Evolutionary conservation across 2,329 filamentous ascomycete genomes (phyloP).

Genomic region (Fonsecaea pugnacius): DNA sequence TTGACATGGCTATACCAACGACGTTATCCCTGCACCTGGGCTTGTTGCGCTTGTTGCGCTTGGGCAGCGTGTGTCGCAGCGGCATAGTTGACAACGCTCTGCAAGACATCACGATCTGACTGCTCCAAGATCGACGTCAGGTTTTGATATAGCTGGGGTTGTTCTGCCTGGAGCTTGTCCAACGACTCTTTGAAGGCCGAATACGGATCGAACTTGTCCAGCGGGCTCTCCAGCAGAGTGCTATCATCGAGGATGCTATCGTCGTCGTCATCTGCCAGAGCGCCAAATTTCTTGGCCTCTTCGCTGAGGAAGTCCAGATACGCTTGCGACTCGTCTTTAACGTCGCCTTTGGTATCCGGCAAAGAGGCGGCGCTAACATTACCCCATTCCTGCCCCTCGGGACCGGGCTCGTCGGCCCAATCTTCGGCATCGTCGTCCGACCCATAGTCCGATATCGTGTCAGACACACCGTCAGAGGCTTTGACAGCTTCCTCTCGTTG

Average conservation of each 20-base stretch:
- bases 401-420: conserved; percentile 71
- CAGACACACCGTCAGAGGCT: conserved; percentile 61
- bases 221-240: conserved; percentile 85
- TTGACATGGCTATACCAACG: neutral
- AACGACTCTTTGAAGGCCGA: conserved; percentile 81
- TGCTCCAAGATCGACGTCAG: conserved; percentile 77
- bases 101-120: conserved; percentile 80
- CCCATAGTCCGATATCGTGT: conserved; percentile 70
- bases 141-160: conserved; percentile 83
- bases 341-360: conserved; percentile 62
- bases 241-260: conserved; percentile 93
- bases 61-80: conserved; percentile 21
- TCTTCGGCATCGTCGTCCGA: conserved; percentile 76
- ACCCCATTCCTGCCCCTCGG: conserved; percentile 58
- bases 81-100: conserved; percentile 75
- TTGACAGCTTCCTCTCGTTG: conserved; percentile 90
- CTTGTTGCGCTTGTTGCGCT: conserved; percentile 11
- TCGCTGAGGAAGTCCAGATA: conserved; percentile 97
- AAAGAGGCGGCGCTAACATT: conserved; percentile 67
- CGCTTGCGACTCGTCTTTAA: conserved; percentile 86
- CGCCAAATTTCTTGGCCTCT: conserved; percentile 84
- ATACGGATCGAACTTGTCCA: conserved; percentile 96
- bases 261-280: conserved; percentile 72
- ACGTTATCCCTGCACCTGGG: conserved; percentile 15
- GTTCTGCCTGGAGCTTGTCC: conserved; percentile 82